Base-by-base conservation (phyloP, 441 rosid genomes). In the Populus tomentosa region DNA sequence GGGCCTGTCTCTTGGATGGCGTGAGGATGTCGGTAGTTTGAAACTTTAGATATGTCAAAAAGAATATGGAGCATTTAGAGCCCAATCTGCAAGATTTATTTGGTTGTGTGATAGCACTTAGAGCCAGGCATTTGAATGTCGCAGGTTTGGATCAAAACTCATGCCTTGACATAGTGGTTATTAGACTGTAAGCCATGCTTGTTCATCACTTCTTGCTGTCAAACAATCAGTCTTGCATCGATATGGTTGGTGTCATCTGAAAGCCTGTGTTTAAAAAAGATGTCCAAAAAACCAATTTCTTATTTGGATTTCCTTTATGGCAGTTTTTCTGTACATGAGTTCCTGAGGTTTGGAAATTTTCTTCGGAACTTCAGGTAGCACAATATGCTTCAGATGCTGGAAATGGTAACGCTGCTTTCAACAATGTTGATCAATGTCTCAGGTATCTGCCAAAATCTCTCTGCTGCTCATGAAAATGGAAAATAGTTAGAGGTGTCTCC, bases 371-470 rank as follows among this genome's bases (percentile, higher is more conserved):
- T 79, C 84, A 90, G 97, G 95, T 89, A 50, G 98, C 99, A 50
- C 95, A 90, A 61, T 91, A 95, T 75, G 96, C 98, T 82, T 92
- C 92, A 56, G 98, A 93, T 77, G 87, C 88, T 77, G 96, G 93
- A 59, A 86, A 87, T 73, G 92, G 95, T 42, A 79, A 85, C 68
- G 78, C 87, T 62, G 98, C 97, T 32, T 70, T 82, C 69, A 75
- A 77, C 61, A 87, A 88, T 77, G 97, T 93, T 50, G 94, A 89
- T 75, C 86, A 82, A 74, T 92, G 97, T 80, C 85, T 95, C 82
- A 84, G 97, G 98, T 94, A 88, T 40, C 67, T 61, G 2, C 56
- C 62, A 38, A 61, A 28, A 61, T 76, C 69, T 78, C 73, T 71
- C 38, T 36, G 66, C 70, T 63, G 71, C 33, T n/a, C 64, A 8